Evolutionary conservation across 2,329 filamentous ascomycete genomes (phyloP).

Genomic region (Helicocarpus griseus): DNA sequence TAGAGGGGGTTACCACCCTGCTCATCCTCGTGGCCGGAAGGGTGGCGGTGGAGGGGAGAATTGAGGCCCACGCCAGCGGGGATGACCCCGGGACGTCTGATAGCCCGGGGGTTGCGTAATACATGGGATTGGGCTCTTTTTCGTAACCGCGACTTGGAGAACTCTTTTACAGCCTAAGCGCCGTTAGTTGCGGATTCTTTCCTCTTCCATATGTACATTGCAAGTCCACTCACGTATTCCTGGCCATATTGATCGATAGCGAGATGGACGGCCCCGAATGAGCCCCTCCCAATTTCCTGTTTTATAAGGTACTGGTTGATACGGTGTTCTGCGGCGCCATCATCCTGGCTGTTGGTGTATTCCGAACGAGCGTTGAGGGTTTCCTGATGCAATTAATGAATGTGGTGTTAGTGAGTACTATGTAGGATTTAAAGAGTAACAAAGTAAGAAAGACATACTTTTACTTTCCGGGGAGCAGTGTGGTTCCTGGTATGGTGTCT

Average conservation of each 20-base stretch:
- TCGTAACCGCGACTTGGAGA: conserved; percentile 82
- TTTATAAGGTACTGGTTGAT: conserved; percentile 95
- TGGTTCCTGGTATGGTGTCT: conserved; percentile 46
- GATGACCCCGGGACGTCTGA: conserved; percentile 43
- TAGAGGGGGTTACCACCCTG: conserved; percentile 63
- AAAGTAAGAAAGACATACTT: conserved; percentile 35
- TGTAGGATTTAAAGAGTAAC: not conserved
- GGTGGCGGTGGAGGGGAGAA: conserved; percentile 54
- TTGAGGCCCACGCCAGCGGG: conserved; percentile 48
- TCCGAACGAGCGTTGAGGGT: conserved; percentile 83
- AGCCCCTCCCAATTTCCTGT: conserved; percentile 93
- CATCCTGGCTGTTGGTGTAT: conserved; percentile 74
- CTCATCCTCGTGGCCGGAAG: conserved; percentile 41
- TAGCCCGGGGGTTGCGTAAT: conserved; percentile 53
- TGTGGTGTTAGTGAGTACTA: conserved; percentile 1
- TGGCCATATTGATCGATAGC: conserved; percentile 82
- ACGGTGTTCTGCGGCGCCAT: conserved; percentile 69
- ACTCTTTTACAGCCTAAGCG: conserved; percentile 82
- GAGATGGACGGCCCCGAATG: conserved; percentile 86
- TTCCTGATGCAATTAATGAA: conserved; percentile 50
- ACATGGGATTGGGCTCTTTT: conserved; percentile 88
- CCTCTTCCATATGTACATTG: not conserved
- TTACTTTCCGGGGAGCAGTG: conserved; percentile 52
- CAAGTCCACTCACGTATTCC: conserved; percentile 65
- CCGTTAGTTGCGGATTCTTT: not conserved